Base-by-base conservation (phyloP, 2,329 filamentous ascomycete genomes). In the Fusarium camptoceras region DNA sequence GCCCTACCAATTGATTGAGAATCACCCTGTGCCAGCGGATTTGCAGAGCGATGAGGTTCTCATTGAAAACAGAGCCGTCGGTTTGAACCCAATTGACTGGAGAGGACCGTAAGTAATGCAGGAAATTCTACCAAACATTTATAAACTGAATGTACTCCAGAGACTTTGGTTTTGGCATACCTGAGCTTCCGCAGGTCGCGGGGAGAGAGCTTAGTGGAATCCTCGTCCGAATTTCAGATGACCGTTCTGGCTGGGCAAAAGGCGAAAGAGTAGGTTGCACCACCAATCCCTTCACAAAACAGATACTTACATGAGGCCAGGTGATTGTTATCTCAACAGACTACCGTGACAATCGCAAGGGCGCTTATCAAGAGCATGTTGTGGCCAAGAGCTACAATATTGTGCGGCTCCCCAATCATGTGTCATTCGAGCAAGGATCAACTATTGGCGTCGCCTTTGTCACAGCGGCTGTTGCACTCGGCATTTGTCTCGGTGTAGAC, bases 61-160 rank as follows among this genome's bases (percentile, higher is more conserved):
- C 47, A 67, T 11, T 63, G 73, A 20, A 62, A 65, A 15, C 77
- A 80, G 10, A 73, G 72, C 8, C 66, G 72, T 44, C 88, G 93
- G 72, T 78, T 92, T 94, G 39, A 94, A 94, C 73, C 92, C 92
- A 0, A 91, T 94, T 58, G 92, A 93, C 76, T 92, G 89, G 89
- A 92, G 92, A 81, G 86, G 88, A 63, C 89, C 90, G 90, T 92
- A 81, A 72, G 87, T 83, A 34, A 34, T n/a, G 30, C 8, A 50
- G 11, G 3, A 25, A 25, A 15, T 11, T 11, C 8, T 14, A 8
- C n/a, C 8, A 1, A 12, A 11, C 9, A 11, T 37, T 39, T 6
- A 20, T 1, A 8, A 20, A 12, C 16, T 20, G 43, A 16, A 53
- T 3, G 0, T 2, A 24, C 1, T 11, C 5, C 34, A 91, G 90